phyloP scores from a whole-genome alignment of 805 yeast genomes.

The Wickerhamiella shivajii region DNA sequence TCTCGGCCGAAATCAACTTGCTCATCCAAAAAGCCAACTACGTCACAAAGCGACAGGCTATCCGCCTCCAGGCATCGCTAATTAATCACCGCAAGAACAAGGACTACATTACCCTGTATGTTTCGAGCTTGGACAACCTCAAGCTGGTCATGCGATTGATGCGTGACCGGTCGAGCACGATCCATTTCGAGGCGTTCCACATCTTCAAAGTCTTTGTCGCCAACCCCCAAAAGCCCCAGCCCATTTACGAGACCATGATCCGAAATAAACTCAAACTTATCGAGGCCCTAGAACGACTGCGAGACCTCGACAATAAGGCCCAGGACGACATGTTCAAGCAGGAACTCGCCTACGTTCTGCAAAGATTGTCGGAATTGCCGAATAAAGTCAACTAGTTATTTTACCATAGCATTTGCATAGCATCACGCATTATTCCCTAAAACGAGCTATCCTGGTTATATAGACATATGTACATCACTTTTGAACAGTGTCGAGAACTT shows the following conservation, averaged over 20 bases:
- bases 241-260: slow-evolving; percentile 62
- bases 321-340: slow-evolving; percentile 56
- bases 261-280: slow-evolving; percentile 72
- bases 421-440: no score
- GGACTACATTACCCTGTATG: slow-evolving; percentile 57
- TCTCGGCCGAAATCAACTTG: slow-evolving; percentile 49
- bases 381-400: no score
- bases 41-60: slow-evolving; percentile 84
- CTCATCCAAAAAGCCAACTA: slow-evolving; percentile 67
- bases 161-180: slow-evolving; percentile 77
- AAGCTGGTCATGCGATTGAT: slow-evolving; percentile 75
- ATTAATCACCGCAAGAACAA: slow-evolving; percentile 60
- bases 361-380: slow-evolving; percentile 44
- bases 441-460: no score
- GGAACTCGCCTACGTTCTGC: slow-evolving; percentile 68
- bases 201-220: slow-evolving; percentile 93
- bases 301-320: slow-evolving; percentile 38
- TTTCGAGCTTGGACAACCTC: slow-evolving; percentile 66
- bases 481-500: no score
- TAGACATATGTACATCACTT: no score
- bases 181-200: slow-evolving; percentile 83
- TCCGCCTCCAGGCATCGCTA: slow-evolving; percentile 54
- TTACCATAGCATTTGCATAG: no score
- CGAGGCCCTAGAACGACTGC: slow-evolving; percentile 48
- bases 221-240: slow-evolving; percentile 76